A percentile compares a stretch with the other conserved stretches of the same genome.
phyloP scores from a whole-genome alignment of 352 stramenopile genomes.

The Pythium coloratum region DNA sequence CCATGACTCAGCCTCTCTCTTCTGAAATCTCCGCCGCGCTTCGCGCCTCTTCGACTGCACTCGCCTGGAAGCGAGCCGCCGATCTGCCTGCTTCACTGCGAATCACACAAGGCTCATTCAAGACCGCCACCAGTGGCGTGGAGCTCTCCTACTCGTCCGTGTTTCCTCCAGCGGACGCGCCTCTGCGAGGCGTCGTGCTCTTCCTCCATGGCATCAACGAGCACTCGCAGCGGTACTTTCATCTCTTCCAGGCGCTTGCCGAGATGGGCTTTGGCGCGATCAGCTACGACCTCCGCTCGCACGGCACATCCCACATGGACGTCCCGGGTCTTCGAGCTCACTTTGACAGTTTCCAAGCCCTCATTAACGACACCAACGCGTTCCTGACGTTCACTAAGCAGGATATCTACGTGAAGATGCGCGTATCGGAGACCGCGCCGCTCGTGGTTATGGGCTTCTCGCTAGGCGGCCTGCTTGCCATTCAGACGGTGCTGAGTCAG shows the following conservation, averaged over 20 bases:
- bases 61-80: conserved; percentile 11
- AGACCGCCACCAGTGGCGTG: background rate
- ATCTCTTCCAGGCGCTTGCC: conserved; percentile 11
- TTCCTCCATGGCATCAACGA: conserved; percentile 27
- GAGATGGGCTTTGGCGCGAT: conserved; percentile 16
- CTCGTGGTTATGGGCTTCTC: conserved; percentile 27
- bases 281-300: conserved; percentile 19
- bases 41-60: conserved; percentile 2
- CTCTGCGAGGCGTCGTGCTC: conserved; percentile 34
- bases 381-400: conserved; percentile 28
- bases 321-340: conserved; percentile 12
- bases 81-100: conserved; percentile 6
- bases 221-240: conserved; percentile 14
- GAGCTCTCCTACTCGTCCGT: background rate
- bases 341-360: conserved; percentile 14
- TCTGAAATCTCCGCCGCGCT: background rate
- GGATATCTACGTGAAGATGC: conserved; percentile 11
- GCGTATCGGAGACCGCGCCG: background rate
- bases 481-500: conserved; percentile 28
- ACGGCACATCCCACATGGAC: conserved; percentile 22
- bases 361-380: conserved; percentile 28
- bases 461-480: conserved; percentile 16
- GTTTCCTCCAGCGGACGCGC: background rate
- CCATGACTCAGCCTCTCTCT: conserved; percentile 2
- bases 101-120: background rate